phyloP scores from a whole-genome alignment of 352 stramenopile genomes.

The Phytophthora vignae region DNA sequence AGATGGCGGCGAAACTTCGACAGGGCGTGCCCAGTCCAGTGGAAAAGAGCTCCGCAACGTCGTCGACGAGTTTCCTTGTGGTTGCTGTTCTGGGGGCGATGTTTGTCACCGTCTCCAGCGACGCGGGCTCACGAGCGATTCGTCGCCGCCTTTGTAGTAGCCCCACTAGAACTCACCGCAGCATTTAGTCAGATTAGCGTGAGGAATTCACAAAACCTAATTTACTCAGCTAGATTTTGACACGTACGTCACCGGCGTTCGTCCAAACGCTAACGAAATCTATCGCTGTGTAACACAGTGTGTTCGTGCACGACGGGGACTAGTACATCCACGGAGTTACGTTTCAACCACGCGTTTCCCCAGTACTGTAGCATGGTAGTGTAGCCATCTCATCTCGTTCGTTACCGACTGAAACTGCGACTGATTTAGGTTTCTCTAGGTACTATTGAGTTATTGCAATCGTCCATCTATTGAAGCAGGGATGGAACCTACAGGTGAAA shows the following conservation, averaged over 20 bases:
- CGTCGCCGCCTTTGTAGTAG: constrained; percentile 32
- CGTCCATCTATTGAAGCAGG: not conserved
- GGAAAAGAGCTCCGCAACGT: constrained; percentile 16
- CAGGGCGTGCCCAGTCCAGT: constrained; percentile 42
- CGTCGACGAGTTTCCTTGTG: constrained; percentile 53
- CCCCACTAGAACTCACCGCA: constrained; percentile 15
- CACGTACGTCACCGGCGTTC: not conserved
- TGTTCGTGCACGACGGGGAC: too few species aligned
- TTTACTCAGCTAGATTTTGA: constrained; percentile 3
- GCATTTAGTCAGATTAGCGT: not conserved
- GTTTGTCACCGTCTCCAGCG: constrained; percentile 70
- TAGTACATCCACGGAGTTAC: too few species aligned
- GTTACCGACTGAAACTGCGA: not conserved
- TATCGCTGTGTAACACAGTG: too few species aligned
- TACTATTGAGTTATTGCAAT: not conserved
- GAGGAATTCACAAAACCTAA: not conserved
- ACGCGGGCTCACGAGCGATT: constrained; percentile 54
- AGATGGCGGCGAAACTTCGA: constrained; percentile 40
- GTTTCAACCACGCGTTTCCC: too few species aligned
- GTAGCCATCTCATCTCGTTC: not conserved
- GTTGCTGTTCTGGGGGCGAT: constrained; percentile 42
- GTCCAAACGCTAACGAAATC: too few species aligned
- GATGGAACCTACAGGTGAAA: not conserved
- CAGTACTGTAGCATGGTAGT: not conserved
- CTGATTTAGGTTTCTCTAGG: not conserved